Percentiles rank a stretch among this genome's conserved stretches.
phyloP scores from a whole-genome alignment of 2,329 filamentous ascomycete species.

The Penicillium sp. region DNA sequence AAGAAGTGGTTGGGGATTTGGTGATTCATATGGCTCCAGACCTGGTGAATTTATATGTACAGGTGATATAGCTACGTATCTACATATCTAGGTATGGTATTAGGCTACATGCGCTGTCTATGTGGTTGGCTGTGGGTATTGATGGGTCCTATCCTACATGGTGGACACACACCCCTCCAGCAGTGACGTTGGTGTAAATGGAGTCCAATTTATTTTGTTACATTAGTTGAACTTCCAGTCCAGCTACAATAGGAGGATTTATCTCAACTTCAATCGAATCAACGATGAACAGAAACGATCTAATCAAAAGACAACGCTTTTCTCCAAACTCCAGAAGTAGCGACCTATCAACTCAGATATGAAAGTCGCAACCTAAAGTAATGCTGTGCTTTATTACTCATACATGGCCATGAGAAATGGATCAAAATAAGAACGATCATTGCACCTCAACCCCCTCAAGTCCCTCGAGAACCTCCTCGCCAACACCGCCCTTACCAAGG shows the following conservation, averaged over 20 bases:
- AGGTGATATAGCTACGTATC: not conserved
- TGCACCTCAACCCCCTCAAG: conserved; percentile 62
- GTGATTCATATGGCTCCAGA: conserved; percentile 37
- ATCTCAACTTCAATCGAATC: conserved; percentile 4
- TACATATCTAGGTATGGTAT: not conserved
- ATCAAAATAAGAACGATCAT: not conserved
- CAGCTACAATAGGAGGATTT: conserved; percentile 2
- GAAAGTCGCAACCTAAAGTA: not conserved
- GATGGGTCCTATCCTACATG: not conserved
- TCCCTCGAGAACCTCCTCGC: conserved; percentile 79
- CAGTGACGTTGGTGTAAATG: not conserved
- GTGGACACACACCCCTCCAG: not conserved
- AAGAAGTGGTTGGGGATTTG: conserved; percentile 88
- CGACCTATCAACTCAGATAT: not conserved
- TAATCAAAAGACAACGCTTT: not conserved
- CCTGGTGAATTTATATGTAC: not conserved
- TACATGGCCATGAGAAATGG: not conserved
- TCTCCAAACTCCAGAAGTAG: conserved; percentile 12
- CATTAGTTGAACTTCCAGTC: conserved; percentile 6
- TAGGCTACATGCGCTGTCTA: not conserved
- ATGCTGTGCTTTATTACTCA: not conserved
- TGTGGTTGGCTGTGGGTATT: not conserved
- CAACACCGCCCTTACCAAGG: conserved; percentile 73
- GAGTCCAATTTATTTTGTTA: conserved; percentile 14
- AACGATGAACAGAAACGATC: conserved; percentile 8